A percentile compares a stretch with the other conserved stretches of the same genome.
phyloP scores from a whole-genome alignment of 169 alveolate species.

The Cryptosporidium felis region DNA sequence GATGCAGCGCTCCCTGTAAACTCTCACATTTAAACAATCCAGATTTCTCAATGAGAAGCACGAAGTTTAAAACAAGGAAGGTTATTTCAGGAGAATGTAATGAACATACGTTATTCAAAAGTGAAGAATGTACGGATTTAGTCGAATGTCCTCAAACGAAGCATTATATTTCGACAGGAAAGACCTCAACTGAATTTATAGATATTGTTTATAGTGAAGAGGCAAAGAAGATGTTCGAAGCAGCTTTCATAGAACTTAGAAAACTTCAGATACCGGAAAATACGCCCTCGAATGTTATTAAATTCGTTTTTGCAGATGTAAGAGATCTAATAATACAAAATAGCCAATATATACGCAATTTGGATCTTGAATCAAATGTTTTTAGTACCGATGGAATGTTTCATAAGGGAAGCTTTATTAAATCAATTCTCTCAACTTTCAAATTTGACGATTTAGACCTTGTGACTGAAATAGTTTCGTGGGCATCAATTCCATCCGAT shows the following conservation, averaged over 20 bases:
- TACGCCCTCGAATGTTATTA: neutral
- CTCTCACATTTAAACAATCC: neutral
- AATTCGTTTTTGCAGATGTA: neutral
- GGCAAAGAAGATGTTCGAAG: neutral
- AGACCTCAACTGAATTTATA: neutral
- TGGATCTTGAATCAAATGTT: neutral
- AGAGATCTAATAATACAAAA: conserved; percentile 5
- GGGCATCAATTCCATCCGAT: neutral
- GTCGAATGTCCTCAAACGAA: neutral
- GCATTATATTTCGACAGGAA: neutral
- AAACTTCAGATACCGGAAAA: neutral
- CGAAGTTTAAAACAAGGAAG: conserved; percentile 12
- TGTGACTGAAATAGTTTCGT: neutral
- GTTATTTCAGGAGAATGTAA: neutral
- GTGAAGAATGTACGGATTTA: conserved; percentile 24
- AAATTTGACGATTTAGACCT: neutral
- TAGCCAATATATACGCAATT: neutral
- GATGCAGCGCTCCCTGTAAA: conserved; percentile 37
- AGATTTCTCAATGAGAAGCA: neutral
- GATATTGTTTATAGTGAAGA: neutral
- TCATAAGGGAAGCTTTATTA: neutral
- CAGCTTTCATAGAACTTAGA: neutral
- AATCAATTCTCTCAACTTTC: neutral
- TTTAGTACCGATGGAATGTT: conserved; percentile 22
- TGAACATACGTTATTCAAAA: neutral